Evolutionary conservation across 805 yeast species (phyloP).

Genomic region (Isabelozyma pseudorhagii): DNA sequence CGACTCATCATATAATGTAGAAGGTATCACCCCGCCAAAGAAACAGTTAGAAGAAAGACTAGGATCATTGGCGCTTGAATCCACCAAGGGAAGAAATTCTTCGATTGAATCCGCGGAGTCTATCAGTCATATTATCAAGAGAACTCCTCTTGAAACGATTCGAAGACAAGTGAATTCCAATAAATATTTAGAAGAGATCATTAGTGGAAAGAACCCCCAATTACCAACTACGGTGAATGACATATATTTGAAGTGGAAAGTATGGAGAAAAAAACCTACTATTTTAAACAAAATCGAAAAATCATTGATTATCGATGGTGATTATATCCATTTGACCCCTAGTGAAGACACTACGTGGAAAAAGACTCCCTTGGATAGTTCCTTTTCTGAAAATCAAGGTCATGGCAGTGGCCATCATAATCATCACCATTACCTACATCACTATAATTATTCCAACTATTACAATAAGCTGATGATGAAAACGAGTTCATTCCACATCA

Average conservation of each 20-base stretch:
- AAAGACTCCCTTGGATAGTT: constrained; percentile 27
- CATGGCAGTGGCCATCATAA: constrained; percentile 12
- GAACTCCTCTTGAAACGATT: not conserved
- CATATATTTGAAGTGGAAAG: constrained; percentile 79
- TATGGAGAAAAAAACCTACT: constrained; percentile 86
- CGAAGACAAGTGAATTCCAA: constrained; percentile 9
- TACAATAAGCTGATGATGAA: constrained; percentile 70
- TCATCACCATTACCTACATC: constrained; percentile 37
- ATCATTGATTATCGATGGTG: constrained; percentile 89
- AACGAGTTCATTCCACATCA: constrained; percentile 82
- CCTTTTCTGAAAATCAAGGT: constrained; percentile 18
- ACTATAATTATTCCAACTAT: constrained; percentile 37
- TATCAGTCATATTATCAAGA: constrained; percentile 3
- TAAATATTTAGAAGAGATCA: constrained; percentile 28
- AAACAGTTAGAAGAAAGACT: constrained; percentile 15
- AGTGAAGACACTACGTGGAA: constrained; percentile 63
- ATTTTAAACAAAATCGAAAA: constrained; percentile 78
- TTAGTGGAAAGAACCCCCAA: constrained; percentile 22
- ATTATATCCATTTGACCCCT: constrained; percentile 83
- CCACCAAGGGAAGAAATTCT: constrained; percentile 1
- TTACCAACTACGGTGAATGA: constrained; percentile 40
- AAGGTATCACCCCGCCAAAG: constrained; percentile 21
- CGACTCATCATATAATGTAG: constrained; percentile 15
- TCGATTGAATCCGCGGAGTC: constrained; percentile 2
- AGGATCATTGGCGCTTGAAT: constrained; percentile 4